Base-by-base conservation (phyloP, 805 yeast genomes). In the Candida alai region DNA sequence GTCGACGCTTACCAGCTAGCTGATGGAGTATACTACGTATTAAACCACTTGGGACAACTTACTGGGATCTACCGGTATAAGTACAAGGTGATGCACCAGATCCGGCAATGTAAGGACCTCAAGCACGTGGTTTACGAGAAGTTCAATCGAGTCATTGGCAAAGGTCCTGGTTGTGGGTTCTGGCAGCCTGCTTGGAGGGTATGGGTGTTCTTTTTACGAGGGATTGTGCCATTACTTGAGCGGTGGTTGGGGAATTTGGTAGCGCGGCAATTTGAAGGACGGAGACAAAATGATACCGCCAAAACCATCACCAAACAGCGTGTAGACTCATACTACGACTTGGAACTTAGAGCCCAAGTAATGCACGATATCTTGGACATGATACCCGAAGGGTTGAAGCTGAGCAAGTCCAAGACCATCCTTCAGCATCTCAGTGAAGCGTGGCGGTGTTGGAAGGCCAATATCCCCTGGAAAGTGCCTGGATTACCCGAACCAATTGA, bases 111-210 rank as follows among this genome's bases (percentile, higher is more conserved):
- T 56, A 93, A 93, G 55, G 98, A 93, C 59, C 62, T 93, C 49
- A 93, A 93, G 58, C 98, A 93, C 54, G 80, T 90, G 5, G 82
- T 93, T 1, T 93, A 93, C 52, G 73, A 85, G 43, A 69, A 82
- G 41, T 93, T 93, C 63, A 93, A 93, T 52, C 68, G 71, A 23
- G 66, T 76, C n/a, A 84, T 93, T 17, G 97, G 97, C 0, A 93
- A 90, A 52, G 98, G 98, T 2, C 97, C 98, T 1, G 98, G 98
- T 0, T 85, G 95, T 64, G 99, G 99, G 1, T 84, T 93, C 56
- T 93, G 99, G 99, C 97, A 93, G 52, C 98, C 98, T 0, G 85
- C 96, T 1, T 93, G 97, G 98, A 68, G 96, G 46, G 90, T 89
- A 1, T 93, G 98, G 99, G 65, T 93, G 2, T 84, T 79, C 34